Percentiles rank a stretch among this genome's conserved stretches.
Evolutionary conservation across 106 monocot genomes (phyloP).

Genomic region (Platanthera zijinensis): DNA sequence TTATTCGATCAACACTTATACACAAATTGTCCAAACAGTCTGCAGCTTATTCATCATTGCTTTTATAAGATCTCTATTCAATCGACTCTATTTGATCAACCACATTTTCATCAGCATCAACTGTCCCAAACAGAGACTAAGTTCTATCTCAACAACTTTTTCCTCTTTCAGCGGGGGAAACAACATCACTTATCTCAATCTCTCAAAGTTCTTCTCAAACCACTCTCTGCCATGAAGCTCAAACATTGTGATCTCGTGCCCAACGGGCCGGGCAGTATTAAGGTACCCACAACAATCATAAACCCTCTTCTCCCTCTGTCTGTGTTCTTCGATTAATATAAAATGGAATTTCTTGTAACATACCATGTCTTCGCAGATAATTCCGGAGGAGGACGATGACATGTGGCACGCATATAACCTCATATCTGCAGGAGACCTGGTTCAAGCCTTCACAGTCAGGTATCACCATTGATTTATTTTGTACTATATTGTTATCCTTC

Average conservation of each 20-base stretch:
- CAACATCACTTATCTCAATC: too few species aligned
- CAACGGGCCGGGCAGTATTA: conserved; percentile 59
- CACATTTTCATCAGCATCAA: too few species aligned
- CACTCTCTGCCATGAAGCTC: conserved; percentile 46
- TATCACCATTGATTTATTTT: conserved; percentile 8
- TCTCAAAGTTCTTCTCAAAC: background rate
- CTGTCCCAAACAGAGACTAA: too few species aligned
- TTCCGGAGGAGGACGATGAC: conserved; percentile 86
- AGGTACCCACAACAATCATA: conserved; percentile 13
- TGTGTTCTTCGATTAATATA: background rate
- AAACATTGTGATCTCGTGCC: conserved; percentile 34
- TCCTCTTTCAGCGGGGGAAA: too few species aligned
- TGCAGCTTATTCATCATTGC: too few species aligned
- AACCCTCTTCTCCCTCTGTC: background rate
- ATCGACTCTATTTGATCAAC: too few species aligned
- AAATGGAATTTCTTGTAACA: background rate
- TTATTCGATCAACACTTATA: too few species aligned
- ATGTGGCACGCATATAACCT: conserved; percentile 97
- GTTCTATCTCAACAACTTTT: too few species aligned
- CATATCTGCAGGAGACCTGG: conserved; percentile 52
- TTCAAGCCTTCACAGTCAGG: conserved; percentile 74
- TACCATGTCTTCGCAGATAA: conserved; percentile 27
- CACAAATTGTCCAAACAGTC: too few species aligned
- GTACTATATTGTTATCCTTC: background rate
- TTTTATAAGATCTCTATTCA: too few species aligned